phyloP scores from a whole-genome alignment of 352 stramenopile species.

The Pythium graminicola region DNA sequence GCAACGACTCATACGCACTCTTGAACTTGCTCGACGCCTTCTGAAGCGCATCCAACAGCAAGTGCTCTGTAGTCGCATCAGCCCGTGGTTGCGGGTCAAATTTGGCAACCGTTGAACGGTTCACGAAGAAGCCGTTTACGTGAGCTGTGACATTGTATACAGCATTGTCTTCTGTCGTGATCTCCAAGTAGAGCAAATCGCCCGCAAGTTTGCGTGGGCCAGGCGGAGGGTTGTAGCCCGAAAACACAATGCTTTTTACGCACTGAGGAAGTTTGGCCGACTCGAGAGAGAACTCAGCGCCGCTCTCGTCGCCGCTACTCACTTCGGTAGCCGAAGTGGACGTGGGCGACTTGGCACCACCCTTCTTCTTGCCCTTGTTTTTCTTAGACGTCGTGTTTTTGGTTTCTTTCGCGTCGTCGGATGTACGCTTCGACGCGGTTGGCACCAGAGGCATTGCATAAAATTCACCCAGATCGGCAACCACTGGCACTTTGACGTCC shows the following conservation, averaged over 20 bases:
- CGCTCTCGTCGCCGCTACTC: conserved; percentile 26
- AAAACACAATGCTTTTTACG: conserved; percentile 89
- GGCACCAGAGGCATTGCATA: conserved; percentile 35
- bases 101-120: conserved; percentile 61
- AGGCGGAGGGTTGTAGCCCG: conserved; percentile 93
- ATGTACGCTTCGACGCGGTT: conserved; percentile 13
- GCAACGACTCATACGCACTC: conserved; percentile 58
- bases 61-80: conserved; percentile 37
- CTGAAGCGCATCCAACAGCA: conserved; percentile 78
- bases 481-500: conserved; percentile 60
- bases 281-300: conserved; percentile 21
- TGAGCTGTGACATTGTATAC: conserved; percentile 86
- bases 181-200: conserved; percentile 93
- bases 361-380: conserved; percentile 26
- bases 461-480: conserved; percentile 55
- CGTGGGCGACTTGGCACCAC: conserved; percentile 14
- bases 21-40: conserved; percentile 69
- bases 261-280: conserved; percentile 72
- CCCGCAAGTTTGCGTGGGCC: conserved; percentile 85
- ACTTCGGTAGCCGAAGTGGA: conserved; percentile 6
- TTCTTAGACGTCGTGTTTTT: conserved; percentile 26
- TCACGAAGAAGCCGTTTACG: conserved; percentile 93
- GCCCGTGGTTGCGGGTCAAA: conserved; percentile 81
- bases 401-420: conserved; percentile 29
- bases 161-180: conserved; percentile 61